These are phyloP conservation scores for Pyrus bretschneideri DNA, from an alignment of 306 rosid genomes.

Conservation along the genomic window DNA sequence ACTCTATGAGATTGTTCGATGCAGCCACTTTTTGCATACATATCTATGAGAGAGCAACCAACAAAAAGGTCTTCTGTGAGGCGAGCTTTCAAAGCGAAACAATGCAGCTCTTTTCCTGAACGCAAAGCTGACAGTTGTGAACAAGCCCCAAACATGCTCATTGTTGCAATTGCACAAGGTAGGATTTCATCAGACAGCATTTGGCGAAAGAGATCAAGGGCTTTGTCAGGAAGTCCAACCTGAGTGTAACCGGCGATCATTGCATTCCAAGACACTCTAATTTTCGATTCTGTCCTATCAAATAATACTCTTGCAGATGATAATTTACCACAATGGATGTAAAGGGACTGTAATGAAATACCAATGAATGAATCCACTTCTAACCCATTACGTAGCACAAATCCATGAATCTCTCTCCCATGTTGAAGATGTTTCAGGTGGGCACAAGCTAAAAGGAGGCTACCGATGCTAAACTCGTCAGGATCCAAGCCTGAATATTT, in stretches of 20 bases:
- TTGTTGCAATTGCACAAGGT: conserved; percentile 41
- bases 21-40: conserved; percentile 88
- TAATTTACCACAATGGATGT: conserved; percentile 41
- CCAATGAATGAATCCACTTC: conserved; percentile 59
- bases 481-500: conserved; percentile 41
- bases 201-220: conserved; percentile 52
- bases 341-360: conserved; percentile 56
- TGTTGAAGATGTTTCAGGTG: conserved; percentile 29
- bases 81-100: conserved; percentile 46
- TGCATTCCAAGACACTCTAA: conserved; percentile 61
- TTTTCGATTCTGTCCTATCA: conserved; percentile 36
- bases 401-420: conserved; percentile 70
- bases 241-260: conserved; percentile 60
- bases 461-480: conserved; percentile 51
- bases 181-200: conserved; percentile 40
- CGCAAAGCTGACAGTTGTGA: conserved; percentile 57
- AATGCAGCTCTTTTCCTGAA: conserved; percentile 68
- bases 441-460: conserved; percentile 69
- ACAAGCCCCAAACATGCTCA: conserved; percentile 56
- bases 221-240: conserved; percentile 53
- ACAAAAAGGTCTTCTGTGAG: conserved; percentile 43
- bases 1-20: conserved; percentile 47
- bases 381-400: conserved; percentile 52
- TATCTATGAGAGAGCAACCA: conserved; percentile 66
- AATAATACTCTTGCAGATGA: conserved; percentile 41